Base-by-base conservation (phyloP, 2,329 filamentous ascomycete genomes). In the Metarhizium anisopliae region DNA sequence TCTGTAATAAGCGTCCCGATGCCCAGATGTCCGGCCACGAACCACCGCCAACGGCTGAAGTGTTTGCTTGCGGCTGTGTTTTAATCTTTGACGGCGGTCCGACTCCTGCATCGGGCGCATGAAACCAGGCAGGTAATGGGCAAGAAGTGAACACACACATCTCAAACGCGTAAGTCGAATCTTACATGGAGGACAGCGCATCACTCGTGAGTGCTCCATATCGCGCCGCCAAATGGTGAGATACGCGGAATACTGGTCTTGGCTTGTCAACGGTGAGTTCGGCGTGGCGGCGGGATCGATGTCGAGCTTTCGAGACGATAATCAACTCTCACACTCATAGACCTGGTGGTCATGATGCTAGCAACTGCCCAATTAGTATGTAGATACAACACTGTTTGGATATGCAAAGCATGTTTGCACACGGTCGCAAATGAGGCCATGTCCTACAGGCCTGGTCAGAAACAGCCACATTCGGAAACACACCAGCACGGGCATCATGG, bases 21-120 rank as follows among this genome's bases (percentile, higher is more conserved):
- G 32, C 32, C 10, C 32, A 11, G 32, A 35, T 30, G 20, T 14
- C 38, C 30, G 25, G 53, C 53, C 47, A 55, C n/a, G 53, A 55
- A 29, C 47, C 53, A 49, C 14, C 8, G 40, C 18, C 18, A 14
- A n/a, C 20, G 36, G 16, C 35, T 40, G 4, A 38, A 45, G 38
- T 55, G 53, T 36, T 38, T 50, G 43, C 43, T 11, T 30, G 20
- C 20, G 25, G 14, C 11, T 30, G 45, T 6, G 20, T n/a, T 49
- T 49, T 49, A 13, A 10, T 49, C 45, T 30, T 45, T 49, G 25
- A 49, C 13, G 45, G 45, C n/a, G 42, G 30, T 32, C 43, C 36
- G 36, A 50, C 36, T 53, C 51, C 47, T 53, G 20, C 20, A 47
- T 53, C 16, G 18, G 42, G 13, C 53, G 55, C 43, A 47, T 51